Evolutionary conservation across 768 basidiomycete genomes (phyloP), one percentile per base, ranked within the genome.

Genomic region (Leccinum aurantiacum): DNA sequence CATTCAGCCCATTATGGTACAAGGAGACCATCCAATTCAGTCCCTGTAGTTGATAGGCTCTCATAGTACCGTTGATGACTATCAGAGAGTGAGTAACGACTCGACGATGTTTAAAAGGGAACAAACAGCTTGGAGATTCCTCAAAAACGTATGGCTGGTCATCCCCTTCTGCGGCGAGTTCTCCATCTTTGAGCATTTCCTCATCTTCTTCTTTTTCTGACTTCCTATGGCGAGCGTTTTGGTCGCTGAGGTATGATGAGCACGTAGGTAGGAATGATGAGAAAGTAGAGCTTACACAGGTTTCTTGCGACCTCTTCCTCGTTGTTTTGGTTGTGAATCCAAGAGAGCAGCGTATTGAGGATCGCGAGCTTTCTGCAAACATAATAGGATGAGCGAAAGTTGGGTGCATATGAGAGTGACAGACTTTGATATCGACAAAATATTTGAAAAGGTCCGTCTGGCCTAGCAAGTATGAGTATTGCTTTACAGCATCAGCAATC

Each of bases 121-220:
- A 75, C 78, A 56, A 62, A 98, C 95, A 98, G 67, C 85, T 87
- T 0, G 95, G 95, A 0, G 93, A 95, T 64, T 94, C 88, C 69
- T 98, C 95, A 60, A 98, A 99, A 4, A 98, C 93, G 64, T 87
- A 93, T 0, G 95, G 91, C 61, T 95, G 90, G 66, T 97, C 94
- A 63, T 89, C 86, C 3, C 91, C 92, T 59, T 87, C 89, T 9
- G 83, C 85, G 17, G 84, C 90, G 38, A 87, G 79, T 65, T 93
- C 91, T 7, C 89, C 90, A 51, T 92, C 92, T 69, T 94, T 91
- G 46, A 98, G 75, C 68, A 99, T 68, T 75, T 99, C 96, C 63
- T 96, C 95, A 57, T 98, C 97, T 73, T 98, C 97, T 69, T 99
- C 97, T 75, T 97, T 97, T 75, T 99, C 97, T 0, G 93, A 95